A percentile compares a stretch with the other conserved stretches of the same genome.
phyloP scores from a whole-genome alignment of 1,284 basidiomycete genomes.

The Boletus semigastroideus region DNA sequence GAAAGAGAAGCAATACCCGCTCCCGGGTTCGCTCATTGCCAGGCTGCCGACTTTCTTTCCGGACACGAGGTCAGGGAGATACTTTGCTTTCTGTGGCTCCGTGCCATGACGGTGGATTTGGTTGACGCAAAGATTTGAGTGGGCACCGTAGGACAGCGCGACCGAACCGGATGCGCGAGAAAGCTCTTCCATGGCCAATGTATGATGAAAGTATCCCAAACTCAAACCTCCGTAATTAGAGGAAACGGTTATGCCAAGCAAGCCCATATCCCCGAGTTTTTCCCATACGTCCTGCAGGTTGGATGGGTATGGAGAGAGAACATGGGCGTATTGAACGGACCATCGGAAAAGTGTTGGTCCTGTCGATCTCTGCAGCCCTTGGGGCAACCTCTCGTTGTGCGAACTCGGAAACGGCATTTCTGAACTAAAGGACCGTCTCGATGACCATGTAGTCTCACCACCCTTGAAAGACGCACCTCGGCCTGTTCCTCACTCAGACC shows the following conservation, averaged over 20 bases:
- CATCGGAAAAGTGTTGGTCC: conserved; percentile 73
- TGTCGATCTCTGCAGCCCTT: conserved; percentile 81
- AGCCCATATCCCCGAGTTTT: conserved; percentile 85
- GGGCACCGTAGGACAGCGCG: conserved; percentile 91
- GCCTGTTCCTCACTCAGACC: conserved; percentile 83
- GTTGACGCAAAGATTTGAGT: conserved; percentile 83
- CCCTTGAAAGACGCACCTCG: conserved; percentile 54
- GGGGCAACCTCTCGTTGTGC: conserved; percentile 72
- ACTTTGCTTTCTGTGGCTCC: conserved; percentile 81
- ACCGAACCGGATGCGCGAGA: conserved; percentile 89
- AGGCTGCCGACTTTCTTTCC: conserved; percentile 87
- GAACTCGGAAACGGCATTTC: conserved; percentile 75
- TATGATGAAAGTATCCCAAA: conserved; percentile 85
- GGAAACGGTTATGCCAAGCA: conserved; percentile 81
- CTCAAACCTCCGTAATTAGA: conserved; percentile 78
- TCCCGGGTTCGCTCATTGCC: conserved; percentile 92
- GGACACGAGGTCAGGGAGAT: conserved; percentile 80
- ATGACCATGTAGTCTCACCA: neutral
- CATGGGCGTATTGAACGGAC: conserved; percentile 44
- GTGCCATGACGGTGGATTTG: conserved; percentile 91
- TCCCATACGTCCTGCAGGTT: conserved; percentile 76
- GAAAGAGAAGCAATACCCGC: conserved; percentile 45
- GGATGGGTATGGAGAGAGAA: conserved; percentile 2
- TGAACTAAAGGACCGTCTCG: conserved; percentile 53
- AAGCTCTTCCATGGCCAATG: conserved; percentile 90